Percentiles rank a stretch among this genome's conserved stretches.
phyloP scores from a whole-genome alignment of 805 yeast genomes.

The Saccharomycopsis babjevae region DNA sequence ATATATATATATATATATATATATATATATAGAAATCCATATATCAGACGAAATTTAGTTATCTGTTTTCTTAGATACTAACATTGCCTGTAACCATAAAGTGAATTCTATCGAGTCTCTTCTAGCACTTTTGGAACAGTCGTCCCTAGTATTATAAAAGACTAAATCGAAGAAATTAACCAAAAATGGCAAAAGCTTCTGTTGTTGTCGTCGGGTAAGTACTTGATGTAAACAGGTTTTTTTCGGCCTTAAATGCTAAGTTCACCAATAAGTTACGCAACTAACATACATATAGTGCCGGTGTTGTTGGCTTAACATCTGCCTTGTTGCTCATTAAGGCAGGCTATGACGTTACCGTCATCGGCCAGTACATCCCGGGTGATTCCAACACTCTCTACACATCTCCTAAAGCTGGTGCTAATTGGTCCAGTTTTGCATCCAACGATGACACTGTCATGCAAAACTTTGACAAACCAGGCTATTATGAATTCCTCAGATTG shows the following conservation, averaged over 20 bases:
- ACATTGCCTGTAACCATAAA: too few relatives aligned
- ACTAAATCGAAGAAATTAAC: not conserved
- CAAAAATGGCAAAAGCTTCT: not conserved
- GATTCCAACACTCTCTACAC: conserved; percentile 45
- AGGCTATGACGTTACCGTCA: conserved; percentile 33
- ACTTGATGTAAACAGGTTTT: not conserved
- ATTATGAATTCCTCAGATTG: conserved; percentile 35
- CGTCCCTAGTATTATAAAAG: too few relatives aligned
- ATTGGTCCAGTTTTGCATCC: conserved; percentile 53
- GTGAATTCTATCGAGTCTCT: too few relatives aligned
- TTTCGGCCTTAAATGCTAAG: not conserved
- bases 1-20: too few relatives aligned
- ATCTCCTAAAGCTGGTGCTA: conserved; percentile 66
- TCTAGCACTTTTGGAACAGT: too few relatives aligned
- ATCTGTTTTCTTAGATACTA: not conserved
- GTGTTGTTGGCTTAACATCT: conserved; percentile 47
- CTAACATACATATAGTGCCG: conserved; percentile 28
- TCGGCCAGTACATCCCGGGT: conserved; percentile 44
- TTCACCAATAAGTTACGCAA: not conserved
- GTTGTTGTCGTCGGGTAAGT: conserved; percentile 15
- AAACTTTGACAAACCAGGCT: conserved; percentile 38
- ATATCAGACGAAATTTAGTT: too few relatives aligned
- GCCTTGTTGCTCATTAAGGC: conserved; percentile 34
- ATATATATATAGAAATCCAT: too few relatives aligned
- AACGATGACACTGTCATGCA: conserved; percentile 24